phyloP scores from a whole-genome alignment of 1,284 basidiomycete genomes.

The Ceratobasidium sp. region DNA sequence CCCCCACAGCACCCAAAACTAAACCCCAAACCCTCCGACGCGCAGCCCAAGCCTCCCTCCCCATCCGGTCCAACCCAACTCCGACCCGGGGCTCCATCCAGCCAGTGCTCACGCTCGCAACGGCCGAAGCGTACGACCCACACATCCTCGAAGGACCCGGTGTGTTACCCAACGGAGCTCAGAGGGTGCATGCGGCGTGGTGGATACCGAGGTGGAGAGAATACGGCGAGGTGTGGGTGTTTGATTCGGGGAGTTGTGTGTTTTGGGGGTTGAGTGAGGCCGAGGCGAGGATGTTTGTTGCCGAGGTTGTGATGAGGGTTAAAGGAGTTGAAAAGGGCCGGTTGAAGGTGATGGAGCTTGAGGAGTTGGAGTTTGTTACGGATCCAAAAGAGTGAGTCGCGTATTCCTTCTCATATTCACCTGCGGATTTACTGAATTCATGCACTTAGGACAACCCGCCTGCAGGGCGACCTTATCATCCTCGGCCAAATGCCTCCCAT shows the following conservation, averaged over 20 bases:
- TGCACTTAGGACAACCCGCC: constrained; percentile 73
- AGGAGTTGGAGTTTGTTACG: constrained; percentile 90
- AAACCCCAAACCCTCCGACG: constrained; percentile 79
- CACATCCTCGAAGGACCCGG: constrained; percentile 62
- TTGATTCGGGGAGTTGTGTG: constrained; percentile 86
- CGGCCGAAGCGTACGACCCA: constrained; percentile 79
- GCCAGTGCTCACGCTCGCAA: constrained; percentile 78
- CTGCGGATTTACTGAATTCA: constrained; percentile 22
- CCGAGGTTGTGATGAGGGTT: constrained; percentile 68
- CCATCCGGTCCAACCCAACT: constrained; percentile 81
- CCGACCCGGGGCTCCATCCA: constrained; percentile 80
- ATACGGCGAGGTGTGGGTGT: constrained; percentile 88
- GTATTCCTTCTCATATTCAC: constrained; percentile 14
- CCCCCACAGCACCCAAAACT: constrained; percentile 44
- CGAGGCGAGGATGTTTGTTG: constrained; percentile 77
- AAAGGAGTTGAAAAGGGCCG: constrained; percentile 70
- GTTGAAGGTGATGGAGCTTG: constrained; percentile 80
- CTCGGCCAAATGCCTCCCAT: constrained; percentile 76
- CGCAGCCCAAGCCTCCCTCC: constrained; percentile 75
- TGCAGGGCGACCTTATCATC: constrained; percentile 91
- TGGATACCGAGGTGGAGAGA: constrained; percentile 70
- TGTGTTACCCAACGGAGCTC: constrained; percentile 66
- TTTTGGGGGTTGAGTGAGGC: constrained; percentile 88
- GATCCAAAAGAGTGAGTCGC: constrained; percentile 82
- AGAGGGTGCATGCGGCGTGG: constrained; percentile 76